These are phyloP conservation scores for Chenopodium suecicum DNA, from an alignment of 148 eudicot genomes.

Conservation along the genomic window DNA sequence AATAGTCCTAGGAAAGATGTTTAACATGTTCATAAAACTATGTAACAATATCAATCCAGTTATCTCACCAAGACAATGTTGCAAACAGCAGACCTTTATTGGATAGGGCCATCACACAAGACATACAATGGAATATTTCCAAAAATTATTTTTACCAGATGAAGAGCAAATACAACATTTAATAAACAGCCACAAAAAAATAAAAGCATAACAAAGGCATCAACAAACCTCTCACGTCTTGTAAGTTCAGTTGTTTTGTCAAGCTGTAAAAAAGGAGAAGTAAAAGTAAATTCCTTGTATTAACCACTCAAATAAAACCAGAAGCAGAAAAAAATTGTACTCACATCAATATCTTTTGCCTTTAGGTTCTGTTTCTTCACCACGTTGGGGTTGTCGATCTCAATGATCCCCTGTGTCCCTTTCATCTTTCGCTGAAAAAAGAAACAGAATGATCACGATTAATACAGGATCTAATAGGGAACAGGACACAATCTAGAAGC, in stretches of 20 bases:
- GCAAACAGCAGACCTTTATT: background rate
- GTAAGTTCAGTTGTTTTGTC: constrained; percentile 89
- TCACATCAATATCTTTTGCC: constrained; percentile 84
- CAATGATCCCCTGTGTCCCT: constrained; percentile 82
- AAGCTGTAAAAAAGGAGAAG: constrained; percentile 43
- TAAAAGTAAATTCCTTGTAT: background rate
- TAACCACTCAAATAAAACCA: background rate
- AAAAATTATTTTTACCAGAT: background rate
- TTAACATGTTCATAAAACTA: too few relatives aligned
- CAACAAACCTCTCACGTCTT: constrained; percentile 86
- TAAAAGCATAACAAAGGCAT: constrained; percentile 9
- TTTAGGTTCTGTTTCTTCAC: constrained; percentile 76
- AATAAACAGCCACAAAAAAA: background rate
- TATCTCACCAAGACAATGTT: background rate
- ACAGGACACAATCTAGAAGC: constrained; percentile 1
- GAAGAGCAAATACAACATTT: background rate
- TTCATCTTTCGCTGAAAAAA: constrained; percentile 55
- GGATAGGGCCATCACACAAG: background rate
- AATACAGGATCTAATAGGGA: background rate
- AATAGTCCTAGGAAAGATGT: background rate
- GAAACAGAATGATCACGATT: constrained; percentile 12
- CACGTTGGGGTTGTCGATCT: constrained; percentile 87
- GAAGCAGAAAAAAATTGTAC: constrained; percentile 16
- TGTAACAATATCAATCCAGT: background rate
- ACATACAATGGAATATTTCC: background rate